Percentiles rank a stretch among this genome's conserved stretches.
Conservation (phyloP, 352 stramenopile genomes). For the Globisporangium ultimum region DNA sequence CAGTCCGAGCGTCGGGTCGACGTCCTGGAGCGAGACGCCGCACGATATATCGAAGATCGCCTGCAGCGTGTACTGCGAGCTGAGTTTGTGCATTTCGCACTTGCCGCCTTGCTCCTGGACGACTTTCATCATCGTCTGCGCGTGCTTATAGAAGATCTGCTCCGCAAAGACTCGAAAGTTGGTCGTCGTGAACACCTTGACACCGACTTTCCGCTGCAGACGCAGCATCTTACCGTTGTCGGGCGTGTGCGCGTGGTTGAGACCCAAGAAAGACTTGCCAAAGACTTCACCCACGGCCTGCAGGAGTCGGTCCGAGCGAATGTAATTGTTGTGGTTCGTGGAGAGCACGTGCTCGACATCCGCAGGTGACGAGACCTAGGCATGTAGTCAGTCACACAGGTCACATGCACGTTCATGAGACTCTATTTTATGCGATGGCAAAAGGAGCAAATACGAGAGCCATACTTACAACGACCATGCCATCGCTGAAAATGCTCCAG, state of each 20-base stretch:
- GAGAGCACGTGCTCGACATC: slow-evolving; percentile 65
- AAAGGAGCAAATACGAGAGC: background rate
- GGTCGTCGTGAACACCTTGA: slow-evolving; percentile 80
- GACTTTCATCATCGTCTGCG: slow-evolving; percentile 17
- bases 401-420: background rate
- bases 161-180: slow-evolving; percentile 53
- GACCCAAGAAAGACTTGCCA: slow-evolving; percentile 57
- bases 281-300: slow-evolving; percentile 65
- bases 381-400: background rate
- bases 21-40: slow-evolving; percentile 29
- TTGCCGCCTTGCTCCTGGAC: slow-evolving; percentile 5
- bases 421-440: background rate
- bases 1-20: slow-evolving; percentile 19
- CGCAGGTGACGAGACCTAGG: slow-evolving; percentile 38
- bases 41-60: slow-evolving; percentile 62
- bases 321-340: slow-evolving; percentile 68
- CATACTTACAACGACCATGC: slow-evolving; percentile 41
- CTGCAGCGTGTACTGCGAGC: slow-evolving; percentile 42
- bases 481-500: slow-evolving; percentile 67
- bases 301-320: slow-evolving; percentile 59
- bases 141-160: slow-evolving; percentile 46
- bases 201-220: slow-evolving; percentile 75
- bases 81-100: slow-evolving; percentile 49
- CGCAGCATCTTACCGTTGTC: slow-evolving; percentile 60
- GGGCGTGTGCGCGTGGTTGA: slow-evolving; percentile 51